Conservation (phyloP, 2,329 filamentous ascomycete genomes). For the Trichoderma afroharzianum region DNA sequence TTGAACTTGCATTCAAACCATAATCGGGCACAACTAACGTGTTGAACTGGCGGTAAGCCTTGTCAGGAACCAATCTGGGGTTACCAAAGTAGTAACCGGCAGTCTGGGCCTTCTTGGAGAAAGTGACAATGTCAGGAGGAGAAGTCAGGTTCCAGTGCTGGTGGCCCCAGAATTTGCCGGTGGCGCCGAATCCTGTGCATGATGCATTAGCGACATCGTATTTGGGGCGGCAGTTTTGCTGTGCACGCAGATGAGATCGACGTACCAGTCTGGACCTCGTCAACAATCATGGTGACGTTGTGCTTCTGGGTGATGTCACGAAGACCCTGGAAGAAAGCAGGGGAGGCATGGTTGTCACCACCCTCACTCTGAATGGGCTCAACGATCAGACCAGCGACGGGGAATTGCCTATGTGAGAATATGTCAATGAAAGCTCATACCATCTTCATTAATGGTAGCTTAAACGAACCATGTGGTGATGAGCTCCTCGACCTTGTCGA, state of each 20-base stretch:
- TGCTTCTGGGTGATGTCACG: slow-evolving; percentile 68
- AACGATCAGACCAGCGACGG: slow-evolving; percentile 69
- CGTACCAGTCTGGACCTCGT: slow-evolving; percentile 69
- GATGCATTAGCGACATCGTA: neutral
- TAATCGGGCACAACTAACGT: slow-evolving; percentile 38
- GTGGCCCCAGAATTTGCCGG: slow-evolving; percentile 83
- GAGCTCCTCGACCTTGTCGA: slow-evolving; percentile 68
- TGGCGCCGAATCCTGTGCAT: slow-evolving; percentile 63
- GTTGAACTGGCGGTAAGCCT: slow-evolving; percentile 83
- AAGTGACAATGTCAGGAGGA: slow-evolving; percentile 83
- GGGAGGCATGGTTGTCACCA: slow-evolving; percentile 78
- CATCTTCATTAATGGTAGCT: no score
- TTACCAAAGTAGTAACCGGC: slow-evolving; percentile 81
- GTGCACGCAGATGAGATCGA: neutral
- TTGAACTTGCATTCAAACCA: neutral
- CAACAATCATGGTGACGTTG: slow-evolving; percentile 71
- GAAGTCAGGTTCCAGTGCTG: slow-evolving; percentile 73
- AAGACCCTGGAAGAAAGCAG: slow-evolving; percentile 73
- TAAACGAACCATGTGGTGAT: slow-evolving; percentile 52
- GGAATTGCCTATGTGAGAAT: slow-evolving; percentile 48
- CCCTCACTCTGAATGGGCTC: slow-evolving; percentile 83
- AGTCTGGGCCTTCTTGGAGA: slow-evolving; percentile 83
- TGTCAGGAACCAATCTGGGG: slow-evolving; percentile 70
- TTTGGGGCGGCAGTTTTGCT: neutral
- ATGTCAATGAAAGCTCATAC: neutral